Base-by-base conservation (phyloP, 257 asterid genomes). In the Solanum gracilifrons region DNA sequence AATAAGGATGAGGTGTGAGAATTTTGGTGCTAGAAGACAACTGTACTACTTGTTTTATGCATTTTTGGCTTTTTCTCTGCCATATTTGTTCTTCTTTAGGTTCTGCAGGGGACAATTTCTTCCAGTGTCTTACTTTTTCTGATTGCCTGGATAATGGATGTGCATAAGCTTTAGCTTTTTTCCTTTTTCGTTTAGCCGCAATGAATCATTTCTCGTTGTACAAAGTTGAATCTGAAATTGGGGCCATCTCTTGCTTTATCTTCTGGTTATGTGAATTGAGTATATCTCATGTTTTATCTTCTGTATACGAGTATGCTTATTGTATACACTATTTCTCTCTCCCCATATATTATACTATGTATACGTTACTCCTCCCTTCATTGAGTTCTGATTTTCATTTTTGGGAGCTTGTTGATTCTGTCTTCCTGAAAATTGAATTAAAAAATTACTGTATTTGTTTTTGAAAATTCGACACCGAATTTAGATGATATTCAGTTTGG, bases 1-100 rank as follows among this genome's bases (percentile, higher is more conserved):
- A 71, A 82, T 87, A 21, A 37, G 77, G 32, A 66, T 76, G 91
- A 85, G 91, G 91, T 88, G 88, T 75, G 62, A 87, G 87, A 92
- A 82, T 89, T 89, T 88, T 86, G 86, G 82, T 55, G 69, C 27
- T 72, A 90, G 13, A 88, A 84, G 66, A 88, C 88, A 88, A 77
- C 48, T 73, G 62, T 39, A 80, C 87, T 31, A 27, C 74, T 66
- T 84, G 88, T 15, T 75, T 33, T 27, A 74, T 86, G 87, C 60
- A 69, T 31, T 15, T 69, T 10, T 76, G 7, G 55, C 64, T 25
- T 35, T 43, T 60, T 58, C 21, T n/a, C 13, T 85, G 75, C 86
- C 37, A 13, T 60, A 23, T 43, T 68, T 80, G 13, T 9, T 72
- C 41, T 74, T 72, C 64, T 73, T 86, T 82, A 66, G 39, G 64